Percentiles rank a stretch among this genome's conserved stretches.
These are phyloP conservation scores for Hyaloscypha variabilis DNA, from an alignment of 495 filamentous ascomycete species.

Conservation along the genomic window DNA sequence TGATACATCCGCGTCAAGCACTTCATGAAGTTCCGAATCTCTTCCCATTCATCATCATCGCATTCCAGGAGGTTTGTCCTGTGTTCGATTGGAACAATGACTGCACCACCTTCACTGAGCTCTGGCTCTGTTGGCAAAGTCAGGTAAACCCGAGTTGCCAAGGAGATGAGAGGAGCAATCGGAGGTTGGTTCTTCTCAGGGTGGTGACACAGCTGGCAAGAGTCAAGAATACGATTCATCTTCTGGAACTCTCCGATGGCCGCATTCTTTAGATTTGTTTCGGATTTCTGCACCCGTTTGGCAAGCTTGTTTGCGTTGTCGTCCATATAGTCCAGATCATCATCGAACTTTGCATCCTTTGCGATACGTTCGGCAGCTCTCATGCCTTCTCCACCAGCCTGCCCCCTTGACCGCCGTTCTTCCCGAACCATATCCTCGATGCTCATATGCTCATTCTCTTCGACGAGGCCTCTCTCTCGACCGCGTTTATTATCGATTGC, in stretches of 20 bases:
- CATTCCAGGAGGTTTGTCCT: conserved; percentile 90
- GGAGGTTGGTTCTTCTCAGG: conserved; percentile 84
- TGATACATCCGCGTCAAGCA: conserved; percentile 90
- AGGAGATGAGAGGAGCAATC: conserved; percentile 84
- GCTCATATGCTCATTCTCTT: conserved; percentile 93
- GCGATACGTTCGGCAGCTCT: conserved; percentile 88
- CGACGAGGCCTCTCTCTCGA: conserved; percentile 74
- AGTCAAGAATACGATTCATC: conserved; percentile 85
- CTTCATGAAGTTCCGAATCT: conserved; percentile 99
- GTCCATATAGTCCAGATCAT: conserved; percentile 95
- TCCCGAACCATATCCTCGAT: conserved; percentile 96
- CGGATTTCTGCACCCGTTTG: conserved; percentile 84
- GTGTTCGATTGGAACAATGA: conserved; percentile 90
- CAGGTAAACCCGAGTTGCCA: conserved; percentile 85
- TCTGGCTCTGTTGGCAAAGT: conserved; percentile 92
- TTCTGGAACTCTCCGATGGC: conserved; percentile 89
- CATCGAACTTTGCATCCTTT: conserved; percentile 89
- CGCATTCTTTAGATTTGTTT: conserved; percentile 84
- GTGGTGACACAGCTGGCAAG: conserved; percentile 89
- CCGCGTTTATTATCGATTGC: conserved; percentile 75
- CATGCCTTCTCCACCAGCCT: conserved; percentile 78
- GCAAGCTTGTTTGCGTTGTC: conserved; percentile 92
- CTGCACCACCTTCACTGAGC: conserved; percentile 76
- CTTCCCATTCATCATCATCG: conserved; percentile 99
- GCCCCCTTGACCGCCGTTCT: conserved; percentile 80